A percentile compares a stretch with the other conserved stretches of the same genome.
These are phyloP conservation scores for Suillus occidentalis DNA, from an alignment of 768 basidiomycete species.

Conservation along the genomic window DNA sequence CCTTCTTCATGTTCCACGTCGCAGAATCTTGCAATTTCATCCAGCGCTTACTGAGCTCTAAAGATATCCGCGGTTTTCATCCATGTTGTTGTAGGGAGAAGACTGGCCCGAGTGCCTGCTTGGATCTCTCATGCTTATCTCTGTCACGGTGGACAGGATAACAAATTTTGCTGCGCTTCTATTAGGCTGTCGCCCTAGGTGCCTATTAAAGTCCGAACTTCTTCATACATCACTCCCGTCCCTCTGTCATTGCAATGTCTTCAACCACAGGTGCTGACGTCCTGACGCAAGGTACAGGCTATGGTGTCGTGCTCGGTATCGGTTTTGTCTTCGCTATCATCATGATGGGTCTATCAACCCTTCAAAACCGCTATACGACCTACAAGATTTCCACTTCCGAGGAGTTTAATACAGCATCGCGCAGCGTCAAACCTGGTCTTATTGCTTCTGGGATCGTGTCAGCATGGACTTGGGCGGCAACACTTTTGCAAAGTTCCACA, in stretches of 20 bases:
- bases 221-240: background rate
- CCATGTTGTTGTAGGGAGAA: background rate
- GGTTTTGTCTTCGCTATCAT: constrained; percentile 29
- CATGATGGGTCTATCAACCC: constrained; percentile 28
- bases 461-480: constrained; percentile 33
- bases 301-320: constrained; percentile 32
- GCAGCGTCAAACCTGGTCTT: constrained; percentile 18
- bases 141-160: background rate
- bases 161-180: background rate
- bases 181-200: background rate
- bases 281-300: constrained; percentile 27
- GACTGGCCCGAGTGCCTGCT: background rate
- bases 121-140: constrained; percentile 19
- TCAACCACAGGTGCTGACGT: constrained; percentile 16
- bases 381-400: constrained; percentile 27
- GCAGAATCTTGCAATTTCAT: background rate
- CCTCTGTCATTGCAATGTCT: constrained; percentile 11
- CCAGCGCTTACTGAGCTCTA: constrained; percentile 6
- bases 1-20: background rate
- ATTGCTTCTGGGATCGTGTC: constrained; percentile 25
- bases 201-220: background rate
- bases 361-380: constrained; percentile 28
- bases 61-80: constrained; percentile 10
- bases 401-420: constrained; percentile 32
- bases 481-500: constrained; percentile 29